Evolutionary conservation across 2,329 filamentous ascomycete species (phyloP).

Genomic region (Aphanocladium album): DNA sequence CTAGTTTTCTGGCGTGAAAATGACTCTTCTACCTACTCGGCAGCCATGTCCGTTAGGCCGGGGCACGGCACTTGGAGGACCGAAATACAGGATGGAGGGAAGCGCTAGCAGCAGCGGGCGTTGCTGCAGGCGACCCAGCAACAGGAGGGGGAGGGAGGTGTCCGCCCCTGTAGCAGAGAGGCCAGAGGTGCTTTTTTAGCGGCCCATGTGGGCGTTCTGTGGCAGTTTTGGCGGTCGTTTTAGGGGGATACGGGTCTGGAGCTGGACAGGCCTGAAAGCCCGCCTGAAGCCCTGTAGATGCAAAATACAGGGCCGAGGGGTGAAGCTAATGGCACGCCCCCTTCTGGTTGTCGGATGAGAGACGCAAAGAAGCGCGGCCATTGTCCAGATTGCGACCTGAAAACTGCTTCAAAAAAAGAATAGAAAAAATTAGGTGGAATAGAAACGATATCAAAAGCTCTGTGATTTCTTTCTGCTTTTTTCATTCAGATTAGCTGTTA

Average conservation of each 20-base stretch:
- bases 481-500: background rate
- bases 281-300: background rate
- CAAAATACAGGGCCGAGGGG: background rate
- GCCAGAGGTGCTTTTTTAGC: background rate
- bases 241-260: background rate
- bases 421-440: background rate
- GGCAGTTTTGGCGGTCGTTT: background rate
- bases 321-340: no score
- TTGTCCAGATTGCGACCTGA: background rate
- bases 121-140: conserved; percentile 3
- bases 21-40: background rate
- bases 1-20: background rate
- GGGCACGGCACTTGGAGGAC: conserved; percentile 6
- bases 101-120: background rate
- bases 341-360: no score
- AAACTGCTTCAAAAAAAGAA: background rate
- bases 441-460: background rate
- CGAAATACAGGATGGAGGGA: conserved; percentile 5
- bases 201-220: conserved; percentile 7
- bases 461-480: background rate
- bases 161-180: background rate
- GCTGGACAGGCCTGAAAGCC: background rate
- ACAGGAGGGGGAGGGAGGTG: background rate
- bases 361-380: no score
- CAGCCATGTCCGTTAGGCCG: background rate